These are phyloP conservation scores for Russula sp. DNA, from an alignment of 768 basidiomycete genomes.

Conservation along the genomic window DNA sequence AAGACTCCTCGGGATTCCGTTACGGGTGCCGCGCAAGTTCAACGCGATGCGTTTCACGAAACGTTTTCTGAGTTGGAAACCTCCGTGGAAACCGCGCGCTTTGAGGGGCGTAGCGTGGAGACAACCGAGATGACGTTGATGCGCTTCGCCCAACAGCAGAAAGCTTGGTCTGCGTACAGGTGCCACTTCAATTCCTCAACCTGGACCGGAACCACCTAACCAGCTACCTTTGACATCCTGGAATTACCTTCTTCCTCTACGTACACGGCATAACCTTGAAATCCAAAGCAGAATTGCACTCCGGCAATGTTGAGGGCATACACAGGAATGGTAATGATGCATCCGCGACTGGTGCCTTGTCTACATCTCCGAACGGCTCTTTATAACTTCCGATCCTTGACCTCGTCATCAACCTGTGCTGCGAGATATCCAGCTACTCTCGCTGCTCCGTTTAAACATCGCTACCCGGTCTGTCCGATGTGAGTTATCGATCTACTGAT, in stretches of 20 bases:
- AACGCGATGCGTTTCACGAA: not conserved
- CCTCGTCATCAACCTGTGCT: not conserved
- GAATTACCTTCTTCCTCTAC: not conserved
- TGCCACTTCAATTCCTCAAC: not conserved
- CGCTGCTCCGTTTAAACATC: not conserved
- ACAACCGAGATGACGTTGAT: not conserved
- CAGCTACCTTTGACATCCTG: not conserved
- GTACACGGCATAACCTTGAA: not conserved
- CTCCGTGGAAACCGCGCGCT: not conserved
- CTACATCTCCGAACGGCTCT: not conserved
- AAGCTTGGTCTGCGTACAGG: not conserved
- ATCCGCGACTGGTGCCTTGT: not conserved
- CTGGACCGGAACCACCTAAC: not conserved
- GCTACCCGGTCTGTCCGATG: too few species aligned
- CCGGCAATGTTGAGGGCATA: not conserved
- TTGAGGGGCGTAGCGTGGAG: not conserved
- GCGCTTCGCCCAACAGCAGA: not conserved
- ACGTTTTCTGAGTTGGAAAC: not conserved
- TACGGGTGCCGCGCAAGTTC: not conserved
- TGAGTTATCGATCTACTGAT: too few species aligned
- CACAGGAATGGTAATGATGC: not conserved
- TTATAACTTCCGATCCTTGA: not conserved
- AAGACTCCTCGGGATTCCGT: not conserved
- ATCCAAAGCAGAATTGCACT: not conserved
- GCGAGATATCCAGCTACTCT: not conserved